Conservation (phyloP, 345 rosid genomes). For the Euphorbia lathyris region DNA sequence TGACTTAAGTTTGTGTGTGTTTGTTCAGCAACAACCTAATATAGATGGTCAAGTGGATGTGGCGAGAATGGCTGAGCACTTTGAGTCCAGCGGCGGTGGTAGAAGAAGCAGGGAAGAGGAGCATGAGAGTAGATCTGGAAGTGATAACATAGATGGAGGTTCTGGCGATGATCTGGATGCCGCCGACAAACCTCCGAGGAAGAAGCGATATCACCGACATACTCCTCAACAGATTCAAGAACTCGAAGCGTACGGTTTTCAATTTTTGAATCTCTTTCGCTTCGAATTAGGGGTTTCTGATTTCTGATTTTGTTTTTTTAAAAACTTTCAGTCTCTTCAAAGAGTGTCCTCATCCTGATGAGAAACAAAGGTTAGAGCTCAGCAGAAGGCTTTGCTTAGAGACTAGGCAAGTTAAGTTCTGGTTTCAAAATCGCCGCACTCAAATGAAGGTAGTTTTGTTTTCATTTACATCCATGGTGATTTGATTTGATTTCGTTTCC, state of each 20-base stretch:
- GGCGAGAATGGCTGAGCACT: conserved; percentile 17
- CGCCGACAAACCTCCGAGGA: conserved; percentile 77
- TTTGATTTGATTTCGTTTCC: too few relatives aligned
- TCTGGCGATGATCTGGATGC: conserved; percentile 97
- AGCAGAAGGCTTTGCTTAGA: conserved; percentile 76
- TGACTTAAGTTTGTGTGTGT: too few relatives aligned
- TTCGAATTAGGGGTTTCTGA: too few relatives aligned
- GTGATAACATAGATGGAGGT: conserved; percentile 87
- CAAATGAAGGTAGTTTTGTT: conserved; percentile 73
- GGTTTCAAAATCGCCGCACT: conserved; percentile 97
- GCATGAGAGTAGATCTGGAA: conserved; percentile 87
- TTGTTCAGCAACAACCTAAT: conserved; percentile 45
- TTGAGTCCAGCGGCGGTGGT: conserved; percentile 9
- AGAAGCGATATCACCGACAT: conserved; percentile 99
- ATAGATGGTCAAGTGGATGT: conserved; percentile 45
- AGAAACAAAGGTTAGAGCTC: conserved; percentile 83
- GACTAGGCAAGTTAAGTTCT: conserved; percentile 92
- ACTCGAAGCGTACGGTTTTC: conserved; percentile 71
- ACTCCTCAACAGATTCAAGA: conserved; percentile 99
- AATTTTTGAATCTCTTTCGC: too few relatives aligned
- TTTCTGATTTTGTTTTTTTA: background rate
- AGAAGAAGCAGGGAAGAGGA: conserved; percentile 32
- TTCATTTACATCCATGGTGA: too few relatives aligned
- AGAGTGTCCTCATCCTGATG: conserved; percentile 96
- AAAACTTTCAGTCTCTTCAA: conserved; percentile 78